These are phyloP conservation scores for Aquilaria yunnanensis DNA, from an alignment of 345 rosid species.

Conservation along the genomic window DNA sequence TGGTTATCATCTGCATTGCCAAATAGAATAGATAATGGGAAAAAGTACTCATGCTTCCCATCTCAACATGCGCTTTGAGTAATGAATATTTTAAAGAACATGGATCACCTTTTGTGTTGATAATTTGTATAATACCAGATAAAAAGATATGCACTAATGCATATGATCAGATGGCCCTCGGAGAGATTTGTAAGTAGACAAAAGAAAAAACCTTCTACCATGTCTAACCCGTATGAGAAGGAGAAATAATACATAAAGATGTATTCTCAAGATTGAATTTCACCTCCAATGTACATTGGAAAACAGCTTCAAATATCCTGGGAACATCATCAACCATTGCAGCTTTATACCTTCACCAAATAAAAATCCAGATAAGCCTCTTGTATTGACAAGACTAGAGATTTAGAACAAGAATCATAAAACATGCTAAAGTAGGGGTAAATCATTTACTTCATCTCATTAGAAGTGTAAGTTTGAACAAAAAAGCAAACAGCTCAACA, in stretches of 20 bases:
- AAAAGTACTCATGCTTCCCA: too few relatives aligned
- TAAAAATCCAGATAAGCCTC: too few relatives aligned
- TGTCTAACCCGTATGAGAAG: background rate
- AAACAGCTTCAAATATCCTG: constrained; percentile 95
- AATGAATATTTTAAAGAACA: too few relatives aligned
- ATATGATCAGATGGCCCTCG: background rate
- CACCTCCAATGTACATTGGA: constrained; percentile 99
- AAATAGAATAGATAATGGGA: background rate
- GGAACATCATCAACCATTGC: constrained; percentile 98
- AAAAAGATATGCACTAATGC: too few relatives aligned
- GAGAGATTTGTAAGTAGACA: constrained; percentile 8
- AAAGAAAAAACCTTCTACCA: background rate
- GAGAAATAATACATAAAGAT: background rate
- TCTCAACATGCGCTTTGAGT: too few relatives aligned
- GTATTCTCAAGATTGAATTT: constrained; percentile 10
- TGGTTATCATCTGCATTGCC: constrained; percentile 85
- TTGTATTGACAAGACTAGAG: too few relatives aligned
- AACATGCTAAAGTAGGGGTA: background rate
- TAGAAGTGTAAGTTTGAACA: too few relatives aligned
- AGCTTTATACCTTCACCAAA: constrained; percentile 65
- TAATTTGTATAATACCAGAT: too few relatives aligned
- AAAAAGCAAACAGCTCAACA: too few relatives aligned
- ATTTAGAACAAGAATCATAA: background rate
- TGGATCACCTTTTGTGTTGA: too few relatives aligned
- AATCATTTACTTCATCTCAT: background rate